These are phyloP conservation scores for Brachypodium distachyon DNA, from an alignment of 202 grass and related monocot genomes.

Conservation along the genomic window DNA sequence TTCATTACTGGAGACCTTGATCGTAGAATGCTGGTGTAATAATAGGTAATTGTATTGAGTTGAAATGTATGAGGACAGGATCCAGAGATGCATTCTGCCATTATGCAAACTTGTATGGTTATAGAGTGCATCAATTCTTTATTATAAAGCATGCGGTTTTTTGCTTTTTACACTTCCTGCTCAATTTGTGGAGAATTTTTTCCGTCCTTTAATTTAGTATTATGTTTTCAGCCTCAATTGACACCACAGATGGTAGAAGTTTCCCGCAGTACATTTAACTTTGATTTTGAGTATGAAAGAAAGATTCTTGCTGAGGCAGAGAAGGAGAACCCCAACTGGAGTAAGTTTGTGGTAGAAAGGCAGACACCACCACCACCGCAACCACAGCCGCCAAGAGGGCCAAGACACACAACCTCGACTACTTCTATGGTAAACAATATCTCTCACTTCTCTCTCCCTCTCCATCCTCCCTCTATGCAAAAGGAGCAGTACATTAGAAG, in stretches of 20 bases:
- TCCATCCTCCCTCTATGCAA: too few relatives aligned
- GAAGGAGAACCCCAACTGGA: slow-evolving; percentile 85
- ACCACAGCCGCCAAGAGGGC: slow-evolving; percentile 22
- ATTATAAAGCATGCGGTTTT: not conserved
- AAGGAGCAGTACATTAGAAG: not conserved
- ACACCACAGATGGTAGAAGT: slow-evolving; percentile 51
- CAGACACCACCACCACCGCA: slow-evolving; percentile 26
- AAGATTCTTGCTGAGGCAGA: slow-evolving; percentile 89
- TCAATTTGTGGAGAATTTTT: slow-evolving; percentile 11
- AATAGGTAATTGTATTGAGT: not conserved
- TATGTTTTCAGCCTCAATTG: slow-evolving; percentile 72
- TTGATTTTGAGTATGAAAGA: slow-evolving; percentile 92
- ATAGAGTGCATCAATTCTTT: not conserved
- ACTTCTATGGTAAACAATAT: slow-evolving; percentile 32
- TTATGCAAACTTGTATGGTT: not conserved
- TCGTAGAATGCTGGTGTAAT: not conserved
- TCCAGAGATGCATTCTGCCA: not conserved
- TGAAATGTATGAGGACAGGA: not conserved
- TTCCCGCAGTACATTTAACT: slow-evolving; percentile 71
- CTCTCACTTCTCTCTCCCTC: not conserved
- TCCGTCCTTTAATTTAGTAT: slow-evolving; percentile 2
- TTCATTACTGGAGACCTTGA: not conserved
- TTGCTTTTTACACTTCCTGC: not conserved
- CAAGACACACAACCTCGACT: slow-evolving; percentile 27
- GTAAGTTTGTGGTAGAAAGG: slow-evolving; percentile 53